Percentiles rank a stretch among this genome's conserved stretches.
Evolutionary conservation across 139 green algal genomes (phyloP).

Genomic region (Monoraphidium neglectum): DNA sequence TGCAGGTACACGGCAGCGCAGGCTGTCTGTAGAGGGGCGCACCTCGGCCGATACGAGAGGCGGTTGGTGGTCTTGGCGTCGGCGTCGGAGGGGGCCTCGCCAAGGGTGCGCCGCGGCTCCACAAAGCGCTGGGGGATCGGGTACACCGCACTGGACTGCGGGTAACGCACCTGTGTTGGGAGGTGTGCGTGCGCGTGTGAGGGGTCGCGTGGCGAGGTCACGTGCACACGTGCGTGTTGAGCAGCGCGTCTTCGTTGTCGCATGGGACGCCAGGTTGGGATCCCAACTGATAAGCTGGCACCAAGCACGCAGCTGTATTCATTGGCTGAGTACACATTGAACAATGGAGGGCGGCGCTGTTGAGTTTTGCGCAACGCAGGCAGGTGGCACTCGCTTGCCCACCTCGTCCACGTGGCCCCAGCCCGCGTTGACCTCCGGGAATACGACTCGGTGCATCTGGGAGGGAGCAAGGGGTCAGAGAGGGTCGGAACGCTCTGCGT

Average conservation of each 20-base stretch:
- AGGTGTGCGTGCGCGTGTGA: too few species aligned
- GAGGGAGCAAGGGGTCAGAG: neutral
- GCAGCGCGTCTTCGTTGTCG: too few species aligned
- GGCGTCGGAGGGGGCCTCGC: neutral
- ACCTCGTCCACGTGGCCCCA: slow-evolving; percentile 21
- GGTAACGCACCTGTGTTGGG: neutral
- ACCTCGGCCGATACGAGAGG: slow-evolving; percentile 16
- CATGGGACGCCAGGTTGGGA: too few species aligned
- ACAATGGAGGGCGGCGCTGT: too few species aligned
- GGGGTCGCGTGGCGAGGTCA: too few species aligned
- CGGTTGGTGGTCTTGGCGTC: slow-evolving; percentile 18
- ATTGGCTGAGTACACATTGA: too few species aligned
- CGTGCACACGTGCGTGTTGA: too few species aligned
- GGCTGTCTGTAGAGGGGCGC: neutral
- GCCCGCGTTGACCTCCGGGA: slow-evolving; percentile 23
- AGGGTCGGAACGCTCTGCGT: too few species aligned
- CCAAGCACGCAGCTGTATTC: too few species aligned
- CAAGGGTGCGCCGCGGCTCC: neutral
- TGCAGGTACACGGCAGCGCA: neutral
- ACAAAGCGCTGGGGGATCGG: slow-evolving; percentile 15
- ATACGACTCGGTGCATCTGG: slow-evolving; percentile 21
- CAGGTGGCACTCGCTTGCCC: too few species aligned
- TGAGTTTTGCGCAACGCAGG: too few species aligned
- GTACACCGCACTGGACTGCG: neutral
- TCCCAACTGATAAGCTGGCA: too few species aligned